Percentiles rank a stretch among this genome's conserved stretches.
Conservation (phyloP, 352 stramenopile species). For the Aphanomyces astaci region DNA sequence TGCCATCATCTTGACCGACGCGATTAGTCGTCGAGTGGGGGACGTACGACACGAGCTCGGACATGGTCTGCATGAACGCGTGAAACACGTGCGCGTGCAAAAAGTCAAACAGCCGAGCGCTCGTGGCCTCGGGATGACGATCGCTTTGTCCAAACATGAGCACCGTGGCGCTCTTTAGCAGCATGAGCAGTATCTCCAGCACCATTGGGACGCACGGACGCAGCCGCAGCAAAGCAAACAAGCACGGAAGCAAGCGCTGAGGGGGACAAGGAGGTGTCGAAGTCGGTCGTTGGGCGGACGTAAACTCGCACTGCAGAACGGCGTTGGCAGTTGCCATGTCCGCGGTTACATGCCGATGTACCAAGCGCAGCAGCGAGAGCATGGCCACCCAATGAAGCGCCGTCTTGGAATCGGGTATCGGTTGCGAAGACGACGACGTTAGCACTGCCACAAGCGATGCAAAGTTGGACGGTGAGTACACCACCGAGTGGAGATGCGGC, state of each 20-base stretch:
- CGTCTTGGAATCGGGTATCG: not conserved
- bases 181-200: not conserved
- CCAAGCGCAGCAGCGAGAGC: not conserved
- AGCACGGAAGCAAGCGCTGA: not conserved
- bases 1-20: no score
- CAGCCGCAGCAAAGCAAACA: slow-evolving; percentile 9
- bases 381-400: not conserved
- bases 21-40: no score
- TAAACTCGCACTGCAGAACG: not conserved
- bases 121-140: not conserved
- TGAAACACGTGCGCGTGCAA: slow-evolving; percentile 12
- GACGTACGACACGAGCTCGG: slow-evolving; percentile 13
- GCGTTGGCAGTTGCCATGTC: not conserved
- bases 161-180: not conserved
- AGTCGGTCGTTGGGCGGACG: not conserved
- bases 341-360: not conserved
- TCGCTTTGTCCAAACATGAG: slow-evolving; percentile 9
- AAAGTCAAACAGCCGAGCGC: not conserved
- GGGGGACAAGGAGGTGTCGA: not conserved
- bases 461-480: not conserved
- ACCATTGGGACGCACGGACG: not conserved
- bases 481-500: not conserved
- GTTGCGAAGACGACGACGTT: not conserved
- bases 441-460: not conserved
- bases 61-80: slow-evolving; percentile 8